Conservation (phyloP, 306 rosid genomes). For the Cucumis hystrix region DNA sequence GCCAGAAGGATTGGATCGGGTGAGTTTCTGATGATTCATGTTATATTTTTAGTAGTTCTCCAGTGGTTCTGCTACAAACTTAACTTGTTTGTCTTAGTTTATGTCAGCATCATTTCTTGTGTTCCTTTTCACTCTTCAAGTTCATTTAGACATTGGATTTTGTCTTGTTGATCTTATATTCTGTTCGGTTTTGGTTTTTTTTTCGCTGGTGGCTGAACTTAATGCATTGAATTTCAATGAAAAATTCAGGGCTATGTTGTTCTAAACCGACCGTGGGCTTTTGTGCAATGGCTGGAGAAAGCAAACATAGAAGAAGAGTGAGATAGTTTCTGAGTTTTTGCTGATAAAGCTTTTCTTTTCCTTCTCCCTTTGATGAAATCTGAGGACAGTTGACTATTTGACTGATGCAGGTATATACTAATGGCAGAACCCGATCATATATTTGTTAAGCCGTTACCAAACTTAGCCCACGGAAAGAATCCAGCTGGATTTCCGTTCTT, state of each 20-base stretch:
- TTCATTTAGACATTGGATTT: neutral
- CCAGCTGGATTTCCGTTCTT: constrained; percentile 78
- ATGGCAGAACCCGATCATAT: constrained; percentile 97
- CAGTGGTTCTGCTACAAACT: neutral
- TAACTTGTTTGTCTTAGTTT: neutral
- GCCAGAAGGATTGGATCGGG: constrained; percentile 85
- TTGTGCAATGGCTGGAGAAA: constrained; percentile 93
- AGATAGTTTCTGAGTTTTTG: constrained; percentile 9
- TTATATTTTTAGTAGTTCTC: neutral
- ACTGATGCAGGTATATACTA: constrained; percentile 73
- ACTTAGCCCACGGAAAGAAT: constrained; percentile 46
- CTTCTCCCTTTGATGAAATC: constrained; percentile 14
- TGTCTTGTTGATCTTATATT: neutral
- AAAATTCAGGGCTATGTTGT: constrained; percentile 69
- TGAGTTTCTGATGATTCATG: constrained; percentile 15
- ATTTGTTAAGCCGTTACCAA: constrained; percentile 72
- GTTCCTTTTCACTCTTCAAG: neutral
- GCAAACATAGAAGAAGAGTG: constrained; percentile 79
- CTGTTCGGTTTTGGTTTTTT: neutral
- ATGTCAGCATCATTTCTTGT: neutral
- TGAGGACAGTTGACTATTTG: constrained; percentile 19
- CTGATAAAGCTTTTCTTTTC: neutral
- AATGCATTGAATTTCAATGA: constrained; percentile 2
- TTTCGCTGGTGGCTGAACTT: neutral
- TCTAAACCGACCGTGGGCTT: constrained; percentile 95